Conservation (phyloP, 2,329 filamentous ascomycete species). For the Botryotinia narcissicola region DNA sequence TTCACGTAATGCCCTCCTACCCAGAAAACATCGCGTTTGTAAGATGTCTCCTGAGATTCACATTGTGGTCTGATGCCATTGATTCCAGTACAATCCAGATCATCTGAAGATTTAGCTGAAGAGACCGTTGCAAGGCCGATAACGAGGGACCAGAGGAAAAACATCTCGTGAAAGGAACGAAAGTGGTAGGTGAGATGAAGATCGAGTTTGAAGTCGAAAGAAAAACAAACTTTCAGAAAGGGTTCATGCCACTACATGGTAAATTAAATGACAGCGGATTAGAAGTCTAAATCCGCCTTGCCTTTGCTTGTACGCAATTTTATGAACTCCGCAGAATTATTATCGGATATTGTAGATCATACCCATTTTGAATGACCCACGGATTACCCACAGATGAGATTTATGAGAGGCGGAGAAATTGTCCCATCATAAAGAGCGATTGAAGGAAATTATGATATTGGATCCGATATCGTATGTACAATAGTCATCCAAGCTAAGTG, state of each 20-base stretch:
- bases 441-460: not conserved
- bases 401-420: not conserved
- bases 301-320: not conserved
- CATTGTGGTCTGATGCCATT: slow-evolving; percentile 26
- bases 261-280: not conserved
- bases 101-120: not conserved
- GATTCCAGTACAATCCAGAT: slow-evolving; percentile 23
- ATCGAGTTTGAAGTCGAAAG: not conserved
- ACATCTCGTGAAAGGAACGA: slow-evolving; percentile 15
- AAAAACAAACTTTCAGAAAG: slow-evolving; percentile 3
- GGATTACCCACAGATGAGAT: not conserved
- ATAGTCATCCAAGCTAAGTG: not conserved
- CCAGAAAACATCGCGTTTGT: slow-evolving; percentile 28
- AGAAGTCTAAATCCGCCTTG: slow-evolving; percentile 10
- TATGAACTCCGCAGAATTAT: not conserved
- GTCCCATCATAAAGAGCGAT: not conserved
- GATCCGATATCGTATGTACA: not conserved
- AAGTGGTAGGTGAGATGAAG: not conserved
- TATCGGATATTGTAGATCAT: slow-evolving; percentile 1
- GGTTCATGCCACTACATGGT: not conserved
- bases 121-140: slow-evolving; percentile 16
- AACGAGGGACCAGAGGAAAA: slow-evolving; percentile 17
- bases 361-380: not conserved
- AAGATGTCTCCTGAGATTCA: slow-evolving; percentile 24
- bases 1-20: slow-evolving; percentile 27